Base-by-base conservation (phyloP, 2,329 filamentous ascomycete species). In the Colletotrichum trifolii region DNA sequence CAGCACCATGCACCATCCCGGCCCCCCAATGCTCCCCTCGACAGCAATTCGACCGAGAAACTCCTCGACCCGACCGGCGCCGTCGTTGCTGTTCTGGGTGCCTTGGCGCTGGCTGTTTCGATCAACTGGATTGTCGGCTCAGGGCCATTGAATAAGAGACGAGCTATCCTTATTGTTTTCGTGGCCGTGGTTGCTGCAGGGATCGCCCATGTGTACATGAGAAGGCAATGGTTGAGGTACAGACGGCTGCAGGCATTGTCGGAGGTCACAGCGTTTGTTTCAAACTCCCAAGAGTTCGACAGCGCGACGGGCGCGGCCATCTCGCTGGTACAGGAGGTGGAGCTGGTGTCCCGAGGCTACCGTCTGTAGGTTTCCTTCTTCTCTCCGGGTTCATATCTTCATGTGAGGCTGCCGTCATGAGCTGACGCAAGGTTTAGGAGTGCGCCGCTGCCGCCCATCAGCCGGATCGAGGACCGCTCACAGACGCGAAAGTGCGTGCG, bases 271-370 rank as follows among this genome's bases (percentile, higher is more conserved):
- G 79, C 82, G 1, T 88, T 97, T 69, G 89, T 96, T 49, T 83
- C 87, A 50, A 89, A 88, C 72, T 89, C 93, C 43, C 93, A 96
- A 73, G 88, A 90, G 54, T 93, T 96, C 71, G 94, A 97, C 77
- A 87, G 89, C 45, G 90, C 90, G 25, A 89, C 87, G 45, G 89
- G 89, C 43, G 91, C 92, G 38, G 91, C 92, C 2, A 82, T 97
- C 60, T 89, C 91, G 42, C 85, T 97, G 66, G 90, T 97, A 67
- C 94, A 97, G 76, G 94, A 97, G 78, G 94, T 97, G n/a, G 94
- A 97, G 79, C 84, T 97, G 38, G 94, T 97, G 34, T 96, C 94
- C 36, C 88, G 94, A 70, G 94, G 94, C 25, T 97, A 97, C 77
- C 86, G 92, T 78, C 84, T 97, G 89, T 93, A 78, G 76, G 89